phyloP scores from a whole-genome alignment of 2,329 filamentous ascomycete genomes.

The Apiospora pterosperma region DNA sequence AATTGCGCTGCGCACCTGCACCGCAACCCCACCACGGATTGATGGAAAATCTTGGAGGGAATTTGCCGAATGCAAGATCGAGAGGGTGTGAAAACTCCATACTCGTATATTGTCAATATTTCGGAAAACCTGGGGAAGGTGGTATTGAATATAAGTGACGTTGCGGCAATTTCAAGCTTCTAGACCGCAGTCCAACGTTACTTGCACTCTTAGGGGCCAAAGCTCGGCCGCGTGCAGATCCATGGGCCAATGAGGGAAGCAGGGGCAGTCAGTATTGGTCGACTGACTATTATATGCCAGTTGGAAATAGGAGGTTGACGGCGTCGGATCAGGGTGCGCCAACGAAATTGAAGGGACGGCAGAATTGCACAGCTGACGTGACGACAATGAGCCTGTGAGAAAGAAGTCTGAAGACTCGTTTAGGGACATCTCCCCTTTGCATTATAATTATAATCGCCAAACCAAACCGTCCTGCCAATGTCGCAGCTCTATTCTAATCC shows the following conservation, averaged over 20 bases:
- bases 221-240: background rate
- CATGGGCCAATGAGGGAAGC: background rate
- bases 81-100: background rate
- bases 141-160: background rate
- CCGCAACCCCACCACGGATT: background rate
- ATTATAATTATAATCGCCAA: slow-evolving; percentile 3
- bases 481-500: slow-evolving; percentile 1
- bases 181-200: background rate
- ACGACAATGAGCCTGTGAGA: background rate
- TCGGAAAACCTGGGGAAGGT: background rate
- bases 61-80: background rate
- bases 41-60: background rate
- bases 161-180: background rate
- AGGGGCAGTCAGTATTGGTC: background rate
- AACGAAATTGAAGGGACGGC: background rate
- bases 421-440: background rate
- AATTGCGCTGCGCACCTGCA: background rate
- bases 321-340: background rate
- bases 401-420: background rate
- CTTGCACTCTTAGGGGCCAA: background rate
- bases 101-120: background rate
- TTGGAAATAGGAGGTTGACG: background rate
- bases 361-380: background rate
- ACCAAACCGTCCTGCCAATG: background rate
- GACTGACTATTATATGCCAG: background rate